These are phyloP conservation scores for Tylopilus subfusipes DNA, from an alignment of 768 basidiomycete genomes.

Conservation along the genomic window DNA sequence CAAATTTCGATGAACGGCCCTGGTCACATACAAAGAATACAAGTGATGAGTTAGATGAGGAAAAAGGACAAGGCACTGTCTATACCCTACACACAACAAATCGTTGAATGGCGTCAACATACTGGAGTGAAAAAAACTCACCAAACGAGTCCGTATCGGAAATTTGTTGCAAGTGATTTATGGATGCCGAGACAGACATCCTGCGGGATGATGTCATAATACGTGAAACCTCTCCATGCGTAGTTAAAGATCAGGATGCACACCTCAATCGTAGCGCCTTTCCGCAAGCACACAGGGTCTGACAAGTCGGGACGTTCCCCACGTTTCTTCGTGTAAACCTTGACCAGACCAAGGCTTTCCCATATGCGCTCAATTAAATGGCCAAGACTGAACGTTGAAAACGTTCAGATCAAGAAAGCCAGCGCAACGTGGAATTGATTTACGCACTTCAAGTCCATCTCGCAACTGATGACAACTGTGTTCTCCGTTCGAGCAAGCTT, in stretches of 20 bases:
- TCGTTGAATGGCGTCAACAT: neutral
- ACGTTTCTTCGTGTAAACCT: constrained; percentile 96
- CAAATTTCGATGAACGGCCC: constrained; percentile 94
- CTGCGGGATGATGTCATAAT: constrained; percentile 34
- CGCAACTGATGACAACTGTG: constrained; percentile 94
- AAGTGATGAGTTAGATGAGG: neutral
- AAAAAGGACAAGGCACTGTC: neutral
- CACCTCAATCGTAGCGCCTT: constrained; percentile 92
- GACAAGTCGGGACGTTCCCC: constrained; percentile 89
- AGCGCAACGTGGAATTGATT: neutral
- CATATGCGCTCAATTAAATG: constrained; percentile 75
- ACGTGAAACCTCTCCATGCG: neutral
- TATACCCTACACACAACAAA: constrained; percentile 26
- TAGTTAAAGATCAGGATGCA: neutral
- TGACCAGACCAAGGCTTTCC: constrained; percentile 77
- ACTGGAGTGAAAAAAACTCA: constrained; percentile 34
- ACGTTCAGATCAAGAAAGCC: constrained; percentile 1
- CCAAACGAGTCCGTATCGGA: constrained; percentile 95
- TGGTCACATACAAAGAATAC: constrained; percentile 21
- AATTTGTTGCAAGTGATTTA: constrained; percentile 82
- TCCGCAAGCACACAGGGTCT: constrained; percentile 88
- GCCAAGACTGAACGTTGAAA: constrained; percentile 46
- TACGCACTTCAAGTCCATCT: constrained; percentile 83
- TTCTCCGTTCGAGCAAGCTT: constrained; percentile 77
- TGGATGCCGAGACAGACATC: constrained; percentile 92